A percentile compares a stretch with the other conserved stretches of the same genome.
Conservation (phyloP, 768 basidiomycete species). For the Suillus discolor region DNA sequence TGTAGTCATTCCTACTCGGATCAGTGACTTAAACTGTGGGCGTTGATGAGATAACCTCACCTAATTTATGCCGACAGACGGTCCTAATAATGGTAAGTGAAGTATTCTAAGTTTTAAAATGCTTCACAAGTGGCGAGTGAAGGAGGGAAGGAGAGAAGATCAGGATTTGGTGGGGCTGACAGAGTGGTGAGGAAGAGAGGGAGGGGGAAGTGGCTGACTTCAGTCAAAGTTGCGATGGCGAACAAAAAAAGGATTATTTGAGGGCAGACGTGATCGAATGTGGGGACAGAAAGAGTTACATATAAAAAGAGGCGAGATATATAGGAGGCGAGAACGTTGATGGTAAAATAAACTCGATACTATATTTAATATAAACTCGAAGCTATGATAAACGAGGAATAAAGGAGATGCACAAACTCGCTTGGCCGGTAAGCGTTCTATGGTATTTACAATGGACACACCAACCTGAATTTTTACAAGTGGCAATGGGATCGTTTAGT, state of each 20-base stretch:
- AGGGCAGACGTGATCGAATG: constrained; percentile 6
- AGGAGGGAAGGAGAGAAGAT: neutral
- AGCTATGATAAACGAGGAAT: constrained; percentile 6
- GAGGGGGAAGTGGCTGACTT: constrained; percentile 1
- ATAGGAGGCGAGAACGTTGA: constrained; percentile 1
- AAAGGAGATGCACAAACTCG: neutral
- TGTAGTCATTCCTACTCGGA: neutral
- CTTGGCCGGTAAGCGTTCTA: neutral
- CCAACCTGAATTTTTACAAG: neutral
- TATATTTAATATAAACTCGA: constrained; percentile 1
- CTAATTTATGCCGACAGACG: neutral
- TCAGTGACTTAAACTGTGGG: neutral
- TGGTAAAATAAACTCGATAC: neutral
- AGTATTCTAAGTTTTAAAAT: neutral
- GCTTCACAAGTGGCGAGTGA: neutral
- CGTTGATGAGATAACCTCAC: constrained; percentile 1
- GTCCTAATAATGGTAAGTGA: neutral
- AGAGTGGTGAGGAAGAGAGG: neutral
- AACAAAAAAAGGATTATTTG: constrained; percentile 8
- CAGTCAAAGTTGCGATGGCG: neutral
- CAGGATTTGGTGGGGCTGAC: neutral
- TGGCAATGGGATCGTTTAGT: constrained; percentile 5
- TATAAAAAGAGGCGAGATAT: constrained; percentile 2
- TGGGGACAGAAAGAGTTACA: neutral
- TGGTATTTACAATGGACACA: constrained; percentile 2